phyloP scores from a whole-genome alignment of 73 alveolate genomes.

The Paramecium pentaurelia region DNA sequence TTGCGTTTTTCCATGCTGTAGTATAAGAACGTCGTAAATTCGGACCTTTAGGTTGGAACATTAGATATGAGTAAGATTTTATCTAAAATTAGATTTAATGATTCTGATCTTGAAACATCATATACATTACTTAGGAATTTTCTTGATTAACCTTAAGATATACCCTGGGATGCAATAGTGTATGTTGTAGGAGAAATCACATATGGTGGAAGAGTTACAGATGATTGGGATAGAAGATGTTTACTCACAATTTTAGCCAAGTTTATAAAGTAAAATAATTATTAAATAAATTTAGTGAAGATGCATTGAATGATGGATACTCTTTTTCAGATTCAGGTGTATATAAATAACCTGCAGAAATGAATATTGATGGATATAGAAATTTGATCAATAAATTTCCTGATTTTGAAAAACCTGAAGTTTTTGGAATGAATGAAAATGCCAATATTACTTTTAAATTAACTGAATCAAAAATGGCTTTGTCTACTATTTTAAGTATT shows the following conservation, averaged over 20 bases:
- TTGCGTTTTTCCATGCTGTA: conserved; percentile 97
- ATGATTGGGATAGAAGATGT: conserved; percentile 93
- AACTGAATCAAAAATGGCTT: conserved; percentile 41
- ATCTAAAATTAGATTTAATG: conserved; percentile 71
- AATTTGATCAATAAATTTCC: conserved; percentile 82
- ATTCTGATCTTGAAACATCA: conserved; percentile 93
- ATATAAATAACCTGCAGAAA: conserved; percentile 65
- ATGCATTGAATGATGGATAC: conserved; percentile 78
- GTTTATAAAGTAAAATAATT: conserved; percentile 47
- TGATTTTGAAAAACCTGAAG: conserved; percentile 91
- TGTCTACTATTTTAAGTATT: background rate
- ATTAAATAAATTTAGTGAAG: conserved; percentile 63
- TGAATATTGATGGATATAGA: conserved; percentile 48
- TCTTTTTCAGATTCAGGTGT: conserved; percentile 65
- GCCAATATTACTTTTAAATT: conserved; percentile 86
- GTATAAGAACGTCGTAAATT: conserved; percentile 95
- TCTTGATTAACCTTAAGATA: conserved; percentile 88
- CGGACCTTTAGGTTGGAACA: conserved; percentile 98
- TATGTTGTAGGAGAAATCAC: conserved; percentile 94
- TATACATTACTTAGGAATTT: conserved; percentile 79
- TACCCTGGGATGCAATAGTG: conserved; percentile 90
- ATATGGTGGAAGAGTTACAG: conserved; percentile 98
- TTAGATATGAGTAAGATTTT: conserved; percentile 78
- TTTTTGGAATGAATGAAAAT: conserved; percentile 97
- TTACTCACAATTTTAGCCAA: conserved; percentile 82